These are phyloP conservation scores for Rostrohypoxylon terebratum DNA, from an alignment of 495 filamentous ascomycete genomes.

Conservation along the genomic window DNA sequence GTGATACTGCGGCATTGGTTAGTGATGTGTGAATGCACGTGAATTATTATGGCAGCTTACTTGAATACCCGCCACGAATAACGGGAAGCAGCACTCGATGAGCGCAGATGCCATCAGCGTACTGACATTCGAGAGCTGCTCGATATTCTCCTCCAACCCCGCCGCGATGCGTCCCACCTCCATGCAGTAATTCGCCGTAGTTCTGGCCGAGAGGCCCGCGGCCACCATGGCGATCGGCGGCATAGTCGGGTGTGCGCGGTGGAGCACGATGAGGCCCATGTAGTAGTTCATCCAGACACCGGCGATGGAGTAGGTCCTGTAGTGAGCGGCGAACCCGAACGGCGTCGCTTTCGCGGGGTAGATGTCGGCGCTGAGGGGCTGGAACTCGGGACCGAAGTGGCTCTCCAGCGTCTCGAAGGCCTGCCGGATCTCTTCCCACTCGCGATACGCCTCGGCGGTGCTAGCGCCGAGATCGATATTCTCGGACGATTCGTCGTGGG, in stretches of 20 bases:
- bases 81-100: conserved; percentile 78
- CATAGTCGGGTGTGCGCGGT: conserved; percentile 87
- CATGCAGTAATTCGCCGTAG: conserved; percentile 76
- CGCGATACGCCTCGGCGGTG: conserved; percentile 75
- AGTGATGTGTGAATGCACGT: conserved; percentile 5
- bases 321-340: conserved; percentile 85
- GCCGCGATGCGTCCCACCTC: conserved; percentile 84
- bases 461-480: conserved; percentile 67
- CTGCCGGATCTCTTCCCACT: conserved; percentile 80
- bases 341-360: conserved; percentile 69
- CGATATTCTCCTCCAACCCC: conserved; percentile 76
- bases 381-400: conserved; percentile 79
- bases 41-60: conserved; percentile 41
- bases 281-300: conserved; percentile 88
- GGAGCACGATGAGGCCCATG: conserved; percentile 79
- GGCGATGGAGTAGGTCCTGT: conserved; percentile 85
- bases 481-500: conserved; percentile 46
- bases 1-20: conserved; percentile 69
- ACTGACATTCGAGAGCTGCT: conserved; percentile 70
- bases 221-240: conserved; percentile 91
- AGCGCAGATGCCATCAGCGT: conserved; percentile 84
- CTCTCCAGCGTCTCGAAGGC: conserved; percentile 75
- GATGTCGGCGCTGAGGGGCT: conserved; percentile 79
- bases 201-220: conserved; percentile 74
- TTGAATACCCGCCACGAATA: conserved; percentile 87